Conservation (phyloP, 1,284 basidiomycete species). For the Lentinula novae-zelandiae region DNA sequence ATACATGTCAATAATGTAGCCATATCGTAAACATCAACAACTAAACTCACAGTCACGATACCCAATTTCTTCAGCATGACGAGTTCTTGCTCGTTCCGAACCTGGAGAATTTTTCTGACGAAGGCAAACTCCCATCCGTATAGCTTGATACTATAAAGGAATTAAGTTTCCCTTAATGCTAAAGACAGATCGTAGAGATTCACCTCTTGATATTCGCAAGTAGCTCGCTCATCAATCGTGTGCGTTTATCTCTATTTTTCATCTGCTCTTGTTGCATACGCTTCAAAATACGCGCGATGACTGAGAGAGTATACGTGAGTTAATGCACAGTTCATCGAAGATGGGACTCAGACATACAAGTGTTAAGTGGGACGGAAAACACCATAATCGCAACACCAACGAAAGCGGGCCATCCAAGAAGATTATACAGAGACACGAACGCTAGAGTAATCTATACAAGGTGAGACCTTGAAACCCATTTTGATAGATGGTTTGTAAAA, state of each 20-base stretch:
- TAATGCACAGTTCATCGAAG: not conserved
- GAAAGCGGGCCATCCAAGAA: constrained; percentile 91
- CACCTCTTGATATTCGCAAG: constrained; percentile 88
- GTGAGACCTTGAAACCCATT: not conserved
- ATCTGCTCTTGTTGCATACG: constrained; percentile 84
- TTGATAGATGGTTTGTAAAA: not conserved
- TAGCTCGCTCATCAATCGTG: constrained; percentile 77
- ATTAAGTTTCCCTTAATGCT: not conserved
- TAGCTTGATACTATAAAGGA: constrained; percentile 59
- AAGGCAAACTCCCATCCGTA: constrained; percentile 92
- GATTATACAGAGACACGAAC: constrained; percentile 84
- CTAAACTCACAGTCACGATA: constrained; percentile 50
- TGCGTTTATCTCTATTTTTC: constrained; percentile 83
- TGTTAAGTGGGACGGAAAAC: constrained; percentile 78
- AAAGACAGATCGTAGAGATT: not conserved
- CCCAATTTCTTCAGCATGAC: constrained; percentile 82
- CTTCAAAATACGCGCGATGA: constrained; percentile 76
- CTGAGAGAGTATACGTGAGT: constrained; percentile 18
- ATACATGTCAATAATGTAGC: not conserved
- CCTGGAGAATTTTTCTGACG: constrained; percentile 65
- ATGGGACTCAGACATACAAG: constrained; percentile 30
- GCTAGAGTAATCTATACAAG: constrained; percentile 71
- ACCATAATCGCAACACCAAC: constrained; percentile 93
- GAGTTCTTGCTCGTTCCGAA: constrained; percentile 85
- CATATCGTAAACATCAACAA: not conserved